Evolutionary conservation across 2,329 filamentous ascomycete genomes (phyloP).

Genomic region (Paecilomyces sp.): DNA sequence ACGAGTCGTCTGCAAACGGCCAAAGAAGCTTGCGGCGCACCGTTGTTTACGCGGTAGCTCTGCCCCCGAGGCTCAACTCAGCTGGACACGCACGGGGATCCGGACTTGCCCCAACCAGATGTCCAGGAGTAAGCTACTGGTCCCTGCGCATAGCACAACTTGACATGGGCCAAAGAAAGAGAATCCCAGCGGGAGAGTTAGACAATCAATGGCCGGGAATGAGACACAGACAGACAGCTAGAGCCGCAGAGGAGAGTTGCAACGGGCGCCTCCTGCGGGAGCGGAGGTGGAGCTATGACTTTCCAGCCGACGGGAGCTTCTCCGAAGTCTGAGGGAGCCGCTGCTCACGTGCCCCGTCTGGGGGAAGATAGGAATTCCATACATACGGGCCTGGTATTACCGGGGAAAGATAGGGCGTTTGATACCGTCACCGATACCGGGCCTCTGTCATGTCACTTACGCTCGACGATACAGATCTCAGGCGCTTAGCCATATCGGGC

Average conservation of each 20-base stretch:
- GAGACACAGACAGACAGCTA: background rate
- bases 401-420: background rate
- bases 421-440: background rate
- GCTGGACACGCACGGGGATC: background rate
- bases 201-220: background rate
- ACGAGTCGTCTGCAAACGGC: slow-evolving; percentile 1
- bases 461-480: background rate
- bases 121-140: slow-evolving; percentile 1
- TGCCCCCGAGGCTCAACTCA: background rate
- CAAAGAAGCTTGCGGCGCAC: background rate
- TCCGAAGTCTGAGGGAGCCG: background rate
- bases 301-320: background rate
- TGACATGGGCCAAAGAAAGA: background rate
- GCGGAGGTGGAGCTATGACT: background rate
- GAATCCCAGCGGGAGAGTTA: background rate
- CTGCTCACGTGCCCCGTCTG: background rate
- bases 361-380: background rate
- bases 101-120: background rate
- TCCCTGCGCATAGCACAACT: background rate
- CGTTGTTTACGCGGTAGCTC: background rate
- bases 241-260: background rate
- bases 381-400: background rate
- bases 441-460: background rate
- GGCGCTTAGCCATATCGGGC: background rate
- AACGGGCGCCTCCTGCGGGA: background rate